A percentile compares a stretch with the other conserved stretches of the same genome.
Evolutionary conservation across 176 grass and related monocot genomes (phyloP).

Genomic region (Hordeum vulgare): MorexV3_pseudomolecules_assembly NC_058522.1:479498581-479499080

Average conservation of each 20-base stretch:
- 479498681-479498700: not conserved
- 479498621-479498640: not conserved
- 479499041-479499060: slow-evolving; percentile 1
- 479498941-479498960: not conserved
- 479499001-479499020: slow-evolving; percentile 2
- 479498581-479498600: not conserved
- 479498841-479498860: not conserved
- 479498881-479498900: not conserved
- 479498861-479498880: not conserved
- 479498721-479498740: not conserved
- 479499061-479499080: slow-evolving; percentile 26
- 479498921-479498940: not conserved
- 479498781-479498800: not conserved
- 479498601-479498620: not conserved
- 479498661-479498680: not conserved
- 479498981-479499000: not conserved
- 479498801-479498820: not conserved
- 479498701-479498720: not conserved
- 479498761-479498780: not conserved
- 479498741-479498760: not conserved
- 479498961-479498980: slow-evolving; percentile 13
- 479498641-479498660: not conserved
- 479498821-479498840: not conserved
- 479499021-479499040: not conserved
- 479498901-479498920: not conserved